phyloP scores from a whole-genome alignment of 805 yeast species.

The Metahyphopichia silvanorum region DNA sequence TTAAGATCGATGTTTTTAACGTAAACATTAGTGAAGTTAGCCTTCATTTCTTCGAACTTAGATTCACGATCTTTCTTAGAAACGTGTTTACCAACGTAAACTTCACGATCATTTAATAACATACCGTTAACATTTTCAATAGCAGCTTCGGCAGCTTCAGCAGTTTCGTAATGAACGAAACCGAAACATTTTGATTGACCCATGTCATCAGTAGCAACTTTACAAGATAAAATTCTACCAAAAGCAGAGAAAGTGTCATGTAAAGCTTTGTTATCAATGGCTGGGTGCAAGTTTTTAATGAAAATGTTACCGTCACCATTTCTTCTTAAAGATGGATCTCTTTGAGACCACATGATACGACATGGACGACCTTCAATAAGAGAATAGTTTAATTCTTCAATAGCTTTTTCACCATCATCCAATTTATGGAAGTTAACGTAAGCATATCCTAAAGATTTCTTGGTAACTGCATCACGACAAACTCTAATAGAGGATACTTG shows the following conservation, averaged over 20 bases:
- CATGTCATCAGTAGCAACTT: slow-evolving; percentile 90
- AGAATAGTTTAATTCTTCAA: slow-evolving; percentile 93
- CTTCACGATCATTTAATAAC: slow-evolving; percentile 94
- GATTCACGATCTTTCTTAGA: slow-evolving; percentile 92
- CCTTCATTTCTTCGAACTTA: slow-evolving; percentile 83
- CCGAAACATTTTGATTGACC: slow-evolving; percentile 96
- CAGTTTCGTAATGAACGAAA: slow-evolving; percentile 93
- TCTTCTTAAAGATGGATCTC: slow-evolving; percentile 94
- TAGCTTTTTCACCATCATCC: slow-evolving; percentile 89
- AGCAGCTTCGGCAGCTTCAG: slow-evolving; percentile 90
- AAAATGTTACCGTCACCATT: slow-evolving; percentile 95
- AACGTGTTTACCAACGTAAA: slow-evolving; percentile 91
- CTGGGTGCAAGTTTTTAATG: slow-evolving; percentile 98
- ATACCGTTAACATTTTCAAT: slow-evolving; percentile 97
- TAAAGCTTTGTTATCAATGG: slow-evolving; percentile 96
- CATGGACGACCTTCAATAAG: slow-evolving; percentile 93
- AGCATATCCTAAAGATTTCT: slow-evolving; percentile 96
- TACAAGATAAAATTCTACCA: slow-evolving; percentile 93
- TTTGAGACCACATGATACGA: slow-evolving; percentile 99
- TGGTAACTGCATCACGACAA: slow-evolving; percentile 97
- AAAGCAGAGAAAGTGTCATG: slow-evolving; percentile 97
- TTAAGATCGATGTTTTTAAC: slow-evolving; percentile 84
- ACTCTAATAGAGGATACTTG: slow-evolving; percentile 96
- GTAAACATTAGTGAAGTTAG: slow-evolving; percentile 93
- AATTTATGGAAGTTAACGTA: slow-evolving; percentile 92